phyloP scores from a whole-genome alignment of 2,329 filamentous ascomycete genomes.

The Beauveria brongniartii region DNA sequence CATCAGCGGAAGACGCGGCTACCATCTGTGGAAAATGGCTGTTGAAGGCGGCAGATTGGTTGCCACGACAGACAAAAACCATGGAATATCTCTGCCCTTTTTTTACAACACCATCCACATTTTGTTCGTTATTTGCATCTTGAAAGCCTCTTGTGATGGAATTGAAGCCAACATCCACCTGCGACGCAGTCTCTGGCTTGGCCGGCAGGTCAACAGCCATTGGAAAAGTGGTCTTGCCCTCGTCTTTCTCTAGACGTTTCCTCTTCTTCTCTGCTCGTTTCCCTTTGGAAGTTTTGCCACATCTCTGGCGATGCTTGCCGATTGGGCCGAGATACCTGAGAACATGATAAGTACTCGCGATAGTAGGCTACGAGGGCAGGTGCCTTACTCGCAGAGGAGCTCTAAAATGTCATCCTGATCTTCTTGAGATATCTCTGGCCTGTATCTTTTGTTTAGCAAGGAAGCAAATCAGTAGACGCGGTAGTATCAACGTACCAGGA shows the following conservation, averaged over 20 bases:
- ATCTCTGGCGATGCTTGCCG: constrained; percentile 49
- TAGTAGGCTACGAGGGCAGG: constrained; percentile 11
- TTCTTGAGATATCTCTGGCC: constrained; percentile 50
- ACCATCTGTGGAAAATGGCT: constrained; percentile 52
- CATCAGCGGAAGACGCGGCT: constrained; percentile 37
- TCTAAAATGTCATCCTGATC: constrained; percentile 59
- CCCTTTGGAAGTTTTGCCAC: constrained; percentile 52
- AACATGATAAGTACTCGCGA: constrained; percentile 9
- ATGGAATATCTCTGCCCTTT: constrained; percentile 33
- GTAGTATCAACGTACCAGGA: constrained; percentile 43
- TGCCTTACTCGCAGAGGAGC: constrained; percentile 54
- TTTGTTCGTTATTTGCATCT: neutral
- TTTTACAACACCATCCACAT: neutral
- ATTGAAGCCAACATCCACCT: constrained; percentile 58
- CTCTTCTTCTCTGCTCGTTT: constrained; percentile 45
- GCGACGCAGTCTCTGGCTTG: constrained; percentile 43
- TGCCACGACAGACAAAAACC: constrained; percentile 51
- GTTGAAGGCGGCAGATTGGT: constrained; percentile 49
- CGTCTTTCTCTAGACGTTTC: constrained; percentile 31
- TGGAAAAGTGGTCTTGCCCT: constrained; percentile 15
- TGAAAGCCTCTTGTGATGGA: constrained; percentile 54
- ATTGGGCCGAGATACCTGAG: constrained; percentile 54
- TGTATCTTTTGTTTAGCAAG: constrained; percentile 22
- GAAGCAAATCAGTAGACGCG: no score
- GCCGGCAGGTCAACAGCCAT: constrained; percentile 19